Evolutionary conservation across 1,139 yeast species (phyloP), one percentile per base, ranked within the genome.

Genomic region (Hansenula sp.): DNA sequence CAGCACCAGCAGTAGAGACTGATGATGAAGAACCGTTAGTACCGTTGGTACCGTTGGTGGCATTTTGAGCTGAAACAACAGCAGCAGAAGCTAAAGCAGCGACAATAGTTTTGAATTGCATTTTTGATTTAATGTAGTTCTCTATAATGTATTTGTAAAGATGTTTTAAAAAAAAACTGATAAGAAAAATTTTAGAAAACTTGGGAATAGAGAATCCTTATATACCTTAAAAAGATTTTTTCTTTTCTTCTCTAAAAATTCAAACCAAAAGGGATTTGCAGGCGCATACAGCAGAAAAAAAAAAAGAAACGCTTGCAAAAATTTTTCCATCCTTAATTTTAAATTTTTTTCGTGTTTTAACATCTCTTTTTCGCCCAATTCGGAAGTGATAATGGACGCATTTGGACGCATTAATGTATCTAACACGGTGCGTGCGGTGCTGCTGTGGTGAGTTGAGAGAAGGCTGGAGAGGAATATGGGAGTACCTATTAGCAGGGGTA

Each of bases 21-120:
- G 64, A 56, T 46, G 71, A 56, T 46, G 71, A 55, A 46, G 64
- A 55, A 46, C 57, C 53, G 54, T 62, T 61, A 43, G 69, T 57
- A 38, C 50, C 46, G 65, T 59, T 61, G 44, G 71, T 48, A 41
- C 32, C 45, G 55, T 61, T 56, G 41, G 64, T 16, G 14, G 61
- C 41, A 58, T 57, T 61, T 43, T 66, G 65, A 52, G 78, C 78
- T 45, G 68, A 63, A 55, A 65, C 79, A 47, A 73, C 70, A 51
- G 77, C 70, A 50, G 66, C 71, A 48, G 75, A 59, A 52, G 71
- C 70, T 54, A 69, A 56, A 51, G 69, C 64, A 56, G 75, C 68
- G 59, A 73, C 64, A 57, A 76, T 64, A 62, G 66, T 56, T 64
- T 74, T 71, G 80, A 77, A 77, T 71, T 79, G 82, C 85, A 79